Evolutionary conservation across 2,329 filamentous ascomycete genomes (phyloP), one percentile per base, ranked within the genome.

Genomic region (Ramichloridium luteum): DNA sequence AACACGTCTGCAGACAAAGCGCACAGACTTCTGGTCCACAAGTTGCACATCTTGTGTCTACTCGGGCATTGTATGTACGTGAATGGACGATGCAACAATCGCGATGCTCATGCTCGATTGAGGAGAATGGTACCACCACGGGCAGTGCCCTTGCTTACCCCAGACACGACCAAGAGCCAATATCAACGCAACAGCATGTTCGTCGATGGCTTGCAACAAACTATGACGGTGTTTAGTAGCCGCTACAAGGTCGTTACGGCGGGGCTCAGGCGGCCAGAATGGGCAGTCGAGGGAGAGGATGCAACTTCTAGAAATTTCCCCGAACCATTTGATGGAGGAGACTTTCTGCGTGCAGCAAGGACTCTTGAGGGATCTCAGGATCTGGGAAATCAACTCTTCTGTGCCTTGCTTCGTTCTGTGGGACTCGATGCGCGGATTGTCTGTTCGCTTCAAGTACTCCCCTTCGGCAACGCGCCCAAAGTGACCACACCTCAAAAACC

Each of bases 331-430:
- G 45, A 52, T 33, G 34, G 27, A 11, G 57, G 80, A 1, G 83
- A 92, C 41, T 96, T 96, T 46, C 65, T 69, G 3, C 64, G 66
- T 22, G 77, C 80, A 16, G 83, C 86, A 1, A 68, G 63, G 37
- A 70, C 60, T 4, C 57, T 93, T 12, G 64, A 75, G 41, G 92
- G 88, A 1, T 96, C 88, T 6, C 74, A 86, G 41, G 90, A 98
- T 54, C 67, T 92, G 6, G 90, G 86, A 1, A 81, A 84, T 2
- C 86, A 96, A 53, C 56, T 98, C 0, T 93, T 92, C 48, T 96
- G 90, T 54, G 80, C 86, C 3, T 58, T 96, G 17, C 65, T 98
- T 3, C 76, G 90, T 12, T 72, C 75, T n/a, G 74, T 70, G n/a
- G 85, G 83, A 3, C 74, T 96, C 5, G 74, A 84, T 40, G 68